Percentiles rank a stretch among this genome's conserved stretches.
These are phyloP conservation scores for Neurospora hispaniola DNA, from an alignment of 495 filamentous ascomycete species.

Conservation along the genomic window DNA sequence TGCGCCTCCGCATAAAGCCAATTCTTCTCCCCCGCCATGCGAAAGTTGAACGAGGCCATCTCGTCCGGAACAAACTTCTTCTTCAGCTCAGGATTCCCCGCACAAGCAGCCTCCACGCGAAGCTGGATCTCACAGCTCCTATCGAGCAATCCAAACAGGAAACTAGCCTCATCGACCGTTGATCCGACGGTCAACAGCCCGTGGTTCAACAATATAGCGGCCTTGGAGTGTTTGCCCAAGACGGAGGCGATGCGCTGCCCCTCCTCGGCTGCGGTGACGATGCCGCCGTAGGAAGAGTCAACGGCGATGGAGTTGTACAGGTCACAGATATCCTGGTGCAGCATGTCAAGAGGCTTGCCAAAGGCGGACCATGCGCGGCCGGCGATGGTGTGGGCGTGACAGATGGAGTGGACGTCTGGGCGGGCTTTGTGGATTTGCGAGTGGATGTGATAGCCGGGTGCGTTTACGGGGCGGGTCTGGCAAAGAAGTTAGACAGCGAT, in stretches of 20 bases:
- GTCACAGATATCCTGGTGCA: slow-evolving; percentile 46
- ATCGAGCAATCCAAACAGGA: slow-evolving; percentile 41
- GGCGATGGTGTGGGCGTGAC: slow-evolving; percentile 43
- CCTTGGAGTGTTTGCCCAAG: slow-evolving; percentile 36
- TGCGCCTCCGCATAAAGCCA: slow-evolving; percentile 35
- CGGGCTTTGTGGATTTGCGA: slow-evolving; percentile 44
- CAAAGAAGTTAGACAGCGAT: neutral
- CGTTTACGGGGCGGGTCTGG: slow-evolving; percentile 38
- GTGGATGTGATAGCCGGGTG: slow-evolving; percentile 62
- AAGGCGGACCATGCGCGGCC: slow-evolving; percentile 46
- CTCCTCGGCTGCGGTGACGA: slow-evolving; percentile 42
- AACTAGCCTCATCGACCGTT: slow-evolving; percentile 47
- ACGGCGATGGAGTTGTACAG: slow-evolving; percentile 43
- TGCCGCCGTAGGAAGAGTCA: slow-evolving; percentile 44
- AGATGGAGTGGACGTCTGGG: slow-evolving; percentile 42
- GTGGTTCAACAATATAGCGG: slow-evolving; percentile 44
- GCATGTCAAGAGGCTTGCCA: slow-evolving; percentile 46
- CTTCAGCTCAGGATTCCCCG: slow-evolving; percentile 21
- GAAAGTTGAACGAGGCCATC: slow-evolving; percentile 42
- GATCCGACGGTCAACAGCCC: slow-evolving; percentile 42
- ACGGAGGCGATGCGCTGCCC: slow-evolving; percentile 39
- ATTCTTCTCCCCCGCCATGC: slow-evolving; percentile 38
- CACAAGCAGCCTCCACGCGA: slow-evolving; percentile 35
- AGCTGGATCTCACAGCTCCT: slow-evolving; percentile 41
- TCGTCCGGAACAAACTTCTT: slow-evolving; percentile 39